Evolutionary conservation across 2,329 filamentous ascomycete species (phyloP), one percentile per base, ranked within the genome.

Genomic region (Simplicillium sp.): DNA sequence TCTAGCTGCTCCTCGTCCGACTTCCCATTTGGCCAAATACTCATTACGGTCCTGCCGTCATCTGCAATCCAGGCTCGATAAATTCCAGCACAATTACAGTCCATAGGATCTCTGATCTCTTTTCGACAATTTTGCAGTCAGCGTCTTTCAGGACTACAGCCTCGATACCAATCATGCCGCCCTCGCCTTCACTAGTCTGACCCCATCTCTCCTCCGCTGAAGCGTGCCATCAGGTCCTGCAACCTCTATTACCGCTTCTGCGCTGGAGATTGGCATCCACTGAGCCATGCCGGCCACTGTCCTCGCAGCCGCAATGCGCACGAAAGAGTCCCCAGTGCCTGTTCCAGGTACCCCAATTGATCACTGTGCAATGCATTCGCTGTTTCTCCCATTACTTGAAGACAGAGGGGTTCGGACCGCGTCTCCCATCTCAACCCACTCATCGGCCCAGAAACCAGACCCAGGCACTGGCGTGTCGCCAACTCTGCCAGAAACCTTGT

Each of bases 361-460:
- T 6, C 54, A 76, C 9, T n/a, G 29, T 9, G n/a, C 29, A 31
- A n/a, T 31, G 14, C 9, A n/a, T 31, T 9, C 29, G 9, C 29
- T n/a, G 29, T 31, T n/a, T 31, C 29, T 9, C n/a, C 29, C 9
- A 9, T n/a, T 31, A 31, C 9, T 31, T 9, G 39, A 20, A 3
- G 32, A n/a, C 2, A n/a, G 29, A 9, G 29, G 29, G 9, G 29
- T 9, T 31, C 9, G n/a, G 29, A 31, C 29, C 7, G 58, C 52
- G 29, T 62, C 58, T 2, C 59, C 59, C 3, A 67, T 61, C 41
- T 80, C 73, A 6, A 61, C 59, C 86, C 87, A 94, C 49, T 87
- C 76, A 56, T 94, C 87, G 0, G 87, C 87, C 87, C 87, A 95
- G 59, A 87, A 94, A 0, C 88, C 88, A 1, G 87, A 83, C 0